Evolutionary conservation across 2,329 filamentous ascomycete species (phyloP).

Genomic region (Ophiobolus disseminans): DNA sequence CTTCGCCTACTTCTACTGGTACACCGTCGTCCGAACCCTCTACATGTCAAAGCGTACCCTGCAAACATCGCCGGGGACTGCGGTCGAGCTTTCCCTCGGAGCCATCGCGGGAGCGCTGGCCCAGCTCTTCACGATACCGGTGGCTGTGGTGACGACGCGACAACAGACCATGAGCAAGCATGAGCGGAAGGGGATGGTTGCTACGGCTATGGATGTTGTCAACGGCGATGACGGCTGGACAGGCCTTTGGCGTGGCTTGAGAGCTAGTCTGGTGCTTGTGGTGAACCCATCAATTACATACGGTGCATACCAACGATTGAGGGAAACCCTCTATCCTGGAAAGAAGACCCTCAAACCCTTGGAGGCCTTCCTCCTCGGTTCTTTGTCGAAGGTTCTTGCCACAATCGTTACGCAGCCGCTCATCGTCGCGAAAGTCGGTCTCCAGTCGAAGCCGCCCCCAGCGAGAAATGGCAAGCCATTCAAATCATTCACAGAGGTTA

Average conservation of each 20-base stretch:
- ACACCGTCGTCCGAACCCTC: slow-evolving; percentile 82
- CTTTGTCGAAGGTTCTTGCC: slow-evolving; percentile 89
- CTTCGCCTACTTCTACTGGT: slow-evolving; percentile 99
- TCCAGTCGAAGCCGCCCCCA: slow-evolving; percentile 91
- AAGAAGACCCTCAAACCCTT: slow-evolving; percentile 77
- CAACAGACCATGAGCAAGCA: slow-evolving; percentile 90
- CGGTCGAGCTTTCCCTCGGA: slow-evolving; percentile 82
- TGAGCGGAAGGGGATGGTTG: slow-evolving; percentile 84
- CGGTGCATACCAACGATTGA: slow-evolving; percentile 90
- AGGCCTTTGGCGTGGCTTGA: slow-evolving; percentile 92
- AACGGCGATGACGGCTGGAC: slow-evolving; percentile 87
- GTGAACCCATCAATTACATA: slow-evolving; percentile 98
- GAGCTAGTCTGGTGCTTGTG: slow-evolving; percentile 93
- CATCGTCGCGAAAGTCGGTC: slow-evolving; percentile 95
- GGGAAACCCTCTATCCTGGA: slow-evolving; percentile 77
- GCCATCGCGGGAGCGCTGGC: slow-evolving; percentile 88
- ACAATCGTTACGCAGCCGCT: slow-evolving; percentile 93
- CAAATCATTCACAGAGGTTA: slow-evolving; percentile 91
- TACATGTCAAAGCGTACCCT: slow-evolving; percentile 70
- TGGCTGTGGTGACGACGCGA: slow-evolving; percentile 92
- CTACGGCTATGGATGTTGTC: slow-evolving; percentile 87
- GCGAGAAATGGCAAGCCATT: slow-evolving; percentile 87
- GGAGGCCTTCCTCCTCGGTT: slow-evolving; percentile 91
- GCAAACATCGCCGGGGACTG: slow-evolving; percentile 73
- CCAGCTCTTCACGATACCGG: slow-evolving; percentile 94